Evolutionary conservation across 768 basidiomycete species (phyloP).

Genomic region (Leccinum pellstonianum): DNA sequence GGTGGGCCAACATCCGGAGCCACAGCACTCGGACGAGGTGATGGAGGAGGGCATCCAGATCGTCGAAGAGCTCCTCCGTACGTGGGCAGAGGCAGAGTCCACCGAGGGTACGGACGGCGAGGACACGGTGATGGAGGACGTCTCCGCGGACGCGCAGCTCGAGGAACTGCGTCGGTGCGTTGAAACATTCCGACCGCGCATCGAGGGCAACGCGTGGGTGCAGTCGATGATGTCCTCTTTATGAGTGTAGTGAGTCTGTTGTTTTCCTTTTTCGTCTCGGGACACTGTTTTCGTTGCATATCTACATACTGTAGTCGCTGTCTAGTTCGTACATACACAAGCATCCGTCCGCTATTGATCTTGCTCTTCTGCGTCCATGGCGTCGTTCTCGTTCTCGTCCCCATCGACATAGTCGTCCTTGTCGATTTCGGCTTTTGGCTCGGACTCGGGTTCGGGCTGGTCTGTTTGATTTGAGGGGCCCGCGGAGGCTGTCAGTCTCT

Average conservation of each 20-base stretch:
- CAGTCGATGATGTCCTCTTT: conserved; percentile 52
- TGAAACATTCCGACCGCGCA: conserved; percentile 59
- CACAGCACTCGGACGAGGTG: conserved; percentile 54
- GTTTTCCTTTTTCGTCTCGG: conserved; percentile 2
- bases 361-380: conserved; percentile 13
- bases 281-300: not conserved
- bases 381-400: conserved; percentile 6
- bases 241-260: conserved; percentile 18
- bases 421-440: not conserved
- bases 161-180: conserved; percentile 58
- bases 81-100: conserved; percentile 58
- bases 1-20: conserved; percentile 36
- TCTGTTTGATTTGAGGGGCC: conserved; percentile 1
- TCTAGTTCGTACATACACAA: conserved; percentile 13
- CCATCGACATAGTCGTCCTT: conserved; percentile 6
- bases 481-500: not conserved
- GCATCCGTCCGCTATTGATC: conserved; percentile 10
- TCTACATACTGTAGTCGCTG: conserved; percentile 5
- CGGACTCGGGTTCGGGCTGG: not conserved
- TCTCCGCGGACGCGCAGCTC: conserved; percentile 37
- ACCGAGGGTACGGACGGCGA: conserved; percentile 37
- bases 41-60: conserved; percentile 78
- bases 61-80: conserved; percentile 72
- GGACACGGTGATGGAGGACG: conserved; percentile 47
- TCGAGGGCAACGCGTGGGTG: conserved; percentile 81